These are phyloP conservation scores for Russula olivacea DNA, from an alignment of 768 basidiomycete genomes.

Conservation along the genomic window DNA sequence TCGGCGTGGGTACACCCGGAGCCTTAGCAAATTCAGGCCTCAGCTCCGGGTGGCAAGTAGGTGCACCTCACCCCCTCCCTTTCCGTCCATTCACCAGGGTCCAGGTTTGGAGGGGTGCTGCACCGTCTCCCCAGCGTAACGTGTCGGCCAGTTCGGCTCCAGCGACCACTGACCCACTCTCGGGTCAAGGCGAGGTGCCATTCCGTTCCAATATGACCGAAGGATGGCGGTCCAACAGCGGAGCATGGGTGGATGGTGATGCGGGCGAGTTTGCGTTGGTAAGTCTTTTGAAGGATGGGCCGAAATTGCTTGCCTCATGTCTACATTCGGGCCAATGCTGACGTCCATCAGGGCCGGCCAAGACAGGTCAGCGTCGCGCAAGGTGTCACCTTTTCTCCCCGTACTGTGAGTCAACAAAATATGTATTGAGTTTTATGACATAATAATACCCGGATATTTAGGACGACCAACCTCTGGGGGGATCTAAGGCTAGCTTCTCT, in stretches of 20 bases:
- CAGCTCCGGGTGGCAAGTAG: slow-evolving; percentile 64
- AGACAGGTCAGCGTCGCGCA: slow-evolving; percentile 23
- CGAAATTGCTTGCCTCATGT: slow-evolving; percentile 4
- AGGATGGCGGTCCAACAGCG: slow-evolving; percentile 51
- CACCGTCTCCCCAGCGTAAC: slow-evolving; percentile 49
- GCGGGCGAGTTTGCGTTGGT: slow-evolving; percentile 45
- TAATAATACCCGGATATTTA: slow-evolving; percentile 25
- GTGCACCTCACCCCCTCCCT: slow-evolving; percentile 30
- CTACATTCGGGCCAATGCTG: slow-evolving; percentile 6
- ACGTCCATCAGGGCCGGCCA: slow-evolving; percentile 15
- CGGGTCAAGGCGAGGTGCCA: slow-evolving; percentile 40
- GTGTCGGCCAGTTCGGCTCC: slow-evolving; percentile 56
- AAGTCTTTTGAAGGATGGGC: slow-evolving; percentile 25
- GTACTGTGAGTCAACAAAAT: slow-evolving; percentile 20
- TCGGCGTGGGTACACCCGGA: slow-evolving; percentile 43
- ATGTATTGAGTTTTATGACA: slow-evolving; percentile 21
- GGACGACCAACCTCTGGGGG: slow-evolving; percentile 26
- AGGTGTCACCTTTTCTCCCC: slow-evolving; percentile 20
- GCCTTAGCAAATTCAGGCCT: slow-evolving; percentile 42
- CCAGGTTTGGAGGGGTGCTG: slow-evolving; percentile 55
- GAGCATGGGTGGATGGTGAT: slow-evolving; percentile 54
- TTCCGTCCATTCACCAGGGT: slow-evolving; percentile 27
- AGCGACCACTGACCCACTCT: slow-evolving; percentile 45
- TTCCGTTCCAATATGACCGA: slow-evolving; percentile 47
- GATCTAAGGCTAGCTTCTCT: slow-evolving; percentile 44